These are phyloP conservation scores for Talaromyces stipitatus DNA, from an alignment of 495 filamentous ascomycete species.

Conservation along the genomic window DNA sequence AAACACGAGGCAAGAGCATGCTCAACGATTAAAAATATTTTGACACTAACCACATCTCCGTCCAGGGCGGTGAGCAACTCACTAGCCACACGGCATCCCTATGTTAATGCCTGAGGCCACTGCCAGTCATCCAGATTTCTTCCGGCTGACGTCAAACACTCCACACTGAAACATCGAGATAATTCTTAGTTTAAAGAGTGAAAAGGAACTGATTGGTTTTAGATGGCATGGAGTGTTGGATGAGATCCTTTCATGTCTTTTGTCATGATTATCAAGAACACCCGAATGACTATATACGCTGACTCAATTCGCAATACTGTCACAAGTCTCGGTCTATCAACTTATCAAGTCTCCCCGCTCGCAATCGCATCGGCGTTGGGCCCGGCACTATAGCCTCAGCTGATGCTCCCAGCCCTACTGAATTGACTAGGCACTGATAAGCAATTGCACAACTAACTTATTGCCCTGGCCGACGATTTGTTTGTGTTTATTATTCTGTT, in stretches of 20 bases:
- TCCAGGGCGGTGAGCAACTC: background rate
- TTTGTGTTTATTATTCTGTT: background rate
- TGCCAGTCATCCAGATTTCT: background rate
- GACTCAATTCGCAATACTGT: background rate
- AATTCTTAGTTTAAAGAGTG: too few species aligned
- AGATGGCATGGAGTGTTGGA: too few species aligned
- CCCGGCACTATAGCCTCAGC: background rate
- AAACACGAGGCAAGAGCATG: background rate
- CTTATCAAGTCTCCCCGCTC: background rate
- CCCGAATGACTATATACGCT: background rate
- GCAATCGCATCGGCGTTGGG: background rate
- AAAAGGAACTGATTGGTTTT: too few species aligned
- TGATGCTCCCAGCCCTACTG: background rate
- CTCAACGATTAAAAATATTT: background rate
- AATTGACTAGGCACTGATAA: background rate
- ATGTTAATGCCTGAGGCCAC: background rate
- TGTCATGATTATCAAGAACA: background rate
- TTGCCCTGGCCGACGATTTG: too few species aligned
- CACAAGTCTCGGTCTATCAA: background rate
- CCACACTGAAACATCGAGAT: too few species aligned
- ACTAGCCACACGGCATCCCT: background rate
- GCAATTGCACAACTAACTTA: background rate
- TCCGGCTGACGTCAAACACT: constrained; percentile 1
- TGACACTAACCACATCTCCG: background rate
- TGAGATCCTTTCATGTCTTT: background rate